Evolutionary conservation across 139 green algal genomes (phyloP), one percentile per base, ranked within the genome.

Genomic region (Chlamydomonas sp.): DNA sequence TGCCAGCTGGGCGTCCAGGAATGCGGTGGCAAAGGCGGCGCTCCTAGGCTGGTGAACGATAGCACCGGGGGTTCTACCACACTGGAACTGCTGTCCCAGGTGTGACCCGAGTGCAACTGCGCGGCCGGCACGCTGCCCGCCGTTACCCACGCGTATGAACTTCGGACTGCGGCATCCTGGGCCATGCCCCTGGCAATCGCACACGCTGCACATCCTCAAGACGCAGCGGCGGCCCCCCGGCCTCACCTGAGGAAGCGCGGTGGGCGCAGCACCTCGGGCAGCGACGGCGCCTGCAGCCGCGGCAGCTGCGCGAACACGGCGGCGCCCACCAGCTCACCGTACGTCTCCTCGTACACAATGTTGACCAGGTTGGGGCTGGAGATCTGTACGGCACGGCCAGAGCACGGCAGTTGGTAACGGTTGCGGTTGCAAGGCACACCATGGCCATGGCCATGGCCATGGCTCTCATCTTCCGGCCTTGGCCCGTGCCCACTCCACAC

Each of bases 321-420:
- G 0, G 83, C 77, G 6, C 92, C 92, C 17, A 93, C 77, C 3
- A 90, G 74, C 76, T 91, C 77, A 16, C 79, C 92, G 20, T 66
- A 77, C 67, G 92, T 94, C 57, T 91, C 89, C 59, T 93, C 92
- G 81, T 88, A 94, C 80, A 91, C 84, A 57, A 94, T 93, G n/a
- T 74, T 76, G 6, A 89, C 84, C 0, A 17, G 63, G 59, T 63
- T 74, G 31, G 77, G 59, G 14, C 63, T 49, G 8, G 74, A 63
- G 1, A 78, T 4, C 74, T 78, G 74, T 4, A 9, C 31, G 5
- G 31, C 63, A 18, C 20, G 73, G 17, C 17, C 9, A 10, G 10
- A 10, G 9, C 10, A 14, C 5, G 10, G n/a, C 8, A 14, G 74
- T 15, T 16, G 17, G n/a, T 60, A 77, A 8, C 7, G 31, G 31